phyloP scores from a whole-genome alignment of 768 basidiomycete species.

The Termitomyces sp. region DNA sequence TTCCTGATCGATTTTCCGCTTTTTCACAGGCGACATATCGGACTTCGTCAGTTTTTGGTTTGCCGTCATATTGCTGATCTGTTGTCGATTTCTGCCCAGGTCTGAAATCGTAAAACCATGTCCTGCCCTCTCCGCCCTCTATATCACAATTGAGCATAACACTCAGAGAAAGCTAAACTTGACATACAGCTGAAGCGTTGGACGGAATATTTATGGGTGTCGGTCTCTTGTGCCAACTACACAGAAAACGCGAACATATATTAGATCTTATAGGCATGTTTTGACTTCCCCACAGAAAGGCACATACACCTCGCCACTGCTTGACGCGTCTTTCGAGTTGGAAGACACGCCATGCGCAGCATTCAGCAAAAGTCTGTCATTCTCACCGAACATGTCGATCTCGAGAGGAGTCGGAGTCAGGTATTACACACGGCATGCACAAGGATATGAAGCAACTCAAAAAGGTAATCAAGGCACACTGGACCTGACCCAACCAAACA shows the following conservation, averaged over 20 bases:
- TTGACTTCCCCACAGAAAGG: background rate
- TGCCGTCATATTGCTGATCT: background rate
- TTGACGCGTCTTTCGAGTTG: slow-evolving; percentile 9
- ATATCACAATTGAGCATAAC: background rate
- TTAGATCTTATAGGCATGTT: background rate
- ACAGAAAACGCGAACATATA: background rate
- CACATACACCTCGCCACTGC: background rate
- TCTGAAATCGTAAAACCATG: background rate
- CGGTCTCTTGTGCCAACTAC: slow-evolving; percentile 4
- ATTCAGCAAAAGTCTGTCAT: background rate
- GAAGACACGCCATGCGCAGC: slow-evolving; percentile 2
- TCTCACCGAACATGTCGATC: slow-evolving; percentile 2
- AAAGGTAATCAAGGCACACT: slow-evolving; percentile 10
- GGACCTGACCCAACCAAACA: background rate
- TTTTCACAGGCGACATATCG: background rate
- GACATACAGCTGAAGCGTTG: background rate
- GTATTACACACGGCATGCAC: slow-evolving; percentile 5
- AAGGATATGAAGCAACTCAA: slow-evolving; percentile 5
- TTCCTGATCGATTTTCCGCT: background rate
- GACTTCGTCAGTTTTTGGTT: background rate
- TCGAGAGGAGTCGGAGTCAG: background rate
- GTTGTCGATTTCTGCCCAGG: background rate
- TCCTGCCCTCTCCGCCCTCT: slow-evolving; percentile 2
- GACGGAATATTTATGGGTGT: background rate
- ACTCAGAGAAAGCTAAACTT: background rate